Conservation (phyloP, 2,329 filamentous ascomycete genomes). For the Triangularia verruculosa region DNA sequence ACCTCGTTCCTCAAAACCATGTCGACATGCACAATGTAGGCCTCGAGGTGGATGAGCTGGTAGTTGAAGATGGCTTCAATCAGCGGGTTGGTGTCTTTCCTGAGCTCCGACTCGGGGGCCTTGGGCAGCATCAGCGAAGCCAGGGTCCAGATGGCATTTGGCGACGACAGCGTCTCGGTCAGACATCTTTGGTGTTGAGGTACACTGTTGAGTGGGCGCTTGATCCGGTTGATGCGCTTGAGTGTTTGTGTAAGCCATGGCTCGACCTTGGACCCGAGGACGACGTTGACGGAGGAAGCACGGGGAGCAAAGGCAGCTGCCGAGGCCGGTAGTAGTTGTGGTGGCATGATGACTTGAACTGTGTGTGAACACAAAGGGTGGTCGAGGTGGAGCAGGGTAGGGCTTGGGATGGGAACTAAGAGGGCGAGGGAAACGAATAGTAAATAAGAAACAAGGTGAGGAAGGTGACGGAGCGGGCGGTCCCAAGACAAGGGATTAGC, state of each 20-base stretch:
- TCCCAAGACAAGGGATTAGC: constrained; percentile 56
- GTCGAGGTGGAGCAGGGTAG: constrained; percentile 30
- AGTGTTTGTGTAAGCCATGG: constrained; percentile 95
- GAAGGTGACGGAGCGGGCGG: constrained; percentile 50
- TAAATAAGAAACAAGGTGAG: constrained; percentile 42
- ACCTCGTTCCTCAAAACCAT: constrained; percentile 98
- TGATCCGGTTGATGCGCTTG: constrained; percentile 94
- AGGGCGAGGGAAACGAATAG: constrained; percentile 35
- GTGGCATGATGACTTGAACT: constrained; percentile 63
- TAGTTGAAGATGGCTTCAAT: constrained; percentile 90
- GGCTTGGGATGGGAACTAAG: constrained; percentile 38
- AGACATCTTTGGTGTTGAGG: constrained; percentile 93
- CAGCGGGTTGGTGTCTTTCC: constrained; percentile 75
- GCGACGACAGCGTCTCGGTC: constrained; percentile 86
- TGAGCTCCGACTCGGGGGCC: constrained; percentile 78
- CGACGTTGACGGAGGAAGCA: constrained; percentile 86
- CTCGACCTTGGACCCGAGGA: constrained; percentile 87
- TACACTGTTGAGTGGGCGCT: constrained; percentile 95
- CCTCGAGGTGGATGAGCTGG: constrained; percentile 88
- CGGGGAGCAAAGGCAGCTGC: constrained; percentile 94
- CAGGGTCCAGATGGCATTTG: constrained; percentile 91
- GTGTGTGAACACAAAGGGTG: constrained; percentile 11
- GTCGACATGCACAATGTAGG: constrained; percentile 98
- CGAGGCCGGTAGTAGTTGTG: constrained; percentile 89
- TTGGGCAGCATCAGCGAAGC: constrained; percentile 91